Evolutionary conservation across 2,329 filamentous ascomycete genomes (phyloP).

Genomic region (Aaosphaeria arxii): DNA sequence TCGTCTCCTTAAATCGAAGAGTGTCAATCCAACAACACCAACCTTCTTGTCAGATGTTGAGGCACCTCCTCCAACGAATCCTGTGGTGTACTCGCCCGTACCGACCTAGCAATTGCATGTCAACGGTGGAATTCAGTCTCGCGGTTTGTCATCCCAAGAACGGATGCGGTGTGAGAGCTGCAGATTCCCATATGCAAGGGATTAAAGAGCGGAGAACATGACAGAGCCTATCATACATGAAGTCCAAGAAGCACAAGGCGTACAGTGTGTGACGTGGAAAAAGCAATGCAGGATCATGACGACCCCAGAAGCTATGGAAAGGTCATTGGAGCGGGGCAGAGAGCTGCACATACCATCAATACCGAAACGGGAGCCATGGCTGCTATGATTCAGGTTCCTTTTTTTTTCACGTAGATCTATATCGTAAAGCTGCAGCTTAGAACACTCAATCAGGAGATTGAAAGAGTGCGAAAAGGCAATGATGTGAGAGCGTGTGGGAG

Average conservation of each 20-base stretch:
- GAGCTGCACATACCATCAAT: constrained; percentile 41
- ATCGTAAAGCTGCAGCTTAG: no score
- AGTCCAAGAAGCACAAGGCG: no score
- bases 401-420: no score
- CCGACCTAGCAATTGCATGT: constrained; percentile 58
- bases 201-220: no score
- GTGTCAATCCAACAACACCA: constrained; percentile 83
- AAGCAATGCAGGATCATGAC: background rate
- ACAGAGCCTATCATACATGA: no score
- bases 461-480: no score
- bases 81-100: constrained; percentile 95
- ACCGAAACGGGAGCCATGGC: constrained; percentile 50
- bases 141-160: background rate
- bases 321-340: constrained; percentile 1
- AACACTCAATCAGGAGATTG: no score
- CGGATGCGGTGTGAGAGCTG: background rate
- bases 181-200: background rate
- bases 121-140: background rate
- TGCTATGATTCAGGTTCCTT: background rate
- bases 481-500: no score
- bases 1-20: constrained; percentile 83
- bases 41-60: constrained; percentile 95
- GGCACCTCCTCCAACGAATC: constrained; percentile 79
- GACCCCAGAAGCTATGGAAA: constrained; percentile 1
- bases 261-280: no score